phyloP scores from a whole-genome alignment of 2,329 filamentous ascomycete species.

The Pestalotiopsis sp. region DNA sequence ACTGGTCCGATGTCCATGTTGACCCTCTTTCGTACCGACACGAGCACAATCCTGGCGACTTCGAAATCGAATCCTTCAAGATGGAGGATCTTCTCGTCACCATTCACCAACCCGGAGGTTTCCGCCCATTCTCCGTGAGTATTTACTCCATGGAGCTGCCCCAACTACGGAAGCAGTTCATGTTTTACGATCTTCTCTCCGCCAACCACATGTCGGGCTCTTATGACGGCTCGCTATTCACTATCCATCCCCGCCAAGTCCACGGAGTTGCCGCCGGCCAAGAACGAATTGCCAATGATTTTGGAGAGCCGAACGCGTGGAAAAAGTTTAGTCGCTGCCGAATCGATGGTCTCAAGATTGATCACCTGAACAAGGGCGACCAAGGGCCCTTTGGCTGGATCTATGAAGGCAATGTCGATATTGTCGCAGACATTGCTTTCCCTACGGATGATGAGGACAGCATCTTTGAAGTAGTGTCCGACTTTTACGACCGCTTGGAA shows the following conservation, averaged over 20 bases:
- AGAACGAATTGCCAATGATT: constrained; percentile 56
- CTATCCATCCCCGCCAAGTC: constrained; percentile 90
- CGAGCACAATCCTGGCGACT: constrained; percentile 87
- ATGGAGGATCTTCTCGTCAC: constrained; percentile 92
- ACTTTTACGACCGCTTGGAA: constrained; percentile 95
- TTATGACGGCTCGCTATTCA: constrained; percentile 94
- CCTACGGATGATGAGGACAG: constrained; percentile 86
- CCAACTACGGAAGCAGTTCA: constrained; percentile 90
- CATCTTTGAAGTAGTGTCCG: constrained; percentile 91
- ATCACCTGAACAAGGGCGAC: constrained; percentile 92
- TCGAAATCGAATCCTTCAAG: constrained; percentile 96
- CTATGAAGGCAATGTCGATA: constrained; percentile 94
- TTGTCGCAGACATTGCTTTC: constrained; percentile 94
- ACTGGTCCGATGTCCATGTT: constrained; percentile 67
- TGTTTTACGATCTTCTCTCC: constrained; percentile 96
- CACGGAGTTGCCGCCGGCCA: constrained; percentile 75
- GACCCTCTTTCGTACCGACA: constrained; percentile 89
- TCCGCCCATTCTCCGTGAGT: constrained; percentile 93
- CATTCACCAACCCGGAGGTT: constrained; percentile 84
- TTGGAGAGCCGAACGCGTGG: constrained; percentile 75
- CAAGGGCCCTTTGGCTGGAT: constrained; percentile 98
- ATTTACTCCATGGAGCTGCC: constrained; percentile 96
- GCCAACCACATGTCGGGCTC: constrained; percentile 96
- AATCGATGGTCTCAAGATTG: constrained; percentile 92
- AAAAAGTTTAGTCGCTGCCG: constrained; percentile 94